phyloP scores from a whole-genome alignment of 306 rosid genomes.

The Corylus americana region DNA sequence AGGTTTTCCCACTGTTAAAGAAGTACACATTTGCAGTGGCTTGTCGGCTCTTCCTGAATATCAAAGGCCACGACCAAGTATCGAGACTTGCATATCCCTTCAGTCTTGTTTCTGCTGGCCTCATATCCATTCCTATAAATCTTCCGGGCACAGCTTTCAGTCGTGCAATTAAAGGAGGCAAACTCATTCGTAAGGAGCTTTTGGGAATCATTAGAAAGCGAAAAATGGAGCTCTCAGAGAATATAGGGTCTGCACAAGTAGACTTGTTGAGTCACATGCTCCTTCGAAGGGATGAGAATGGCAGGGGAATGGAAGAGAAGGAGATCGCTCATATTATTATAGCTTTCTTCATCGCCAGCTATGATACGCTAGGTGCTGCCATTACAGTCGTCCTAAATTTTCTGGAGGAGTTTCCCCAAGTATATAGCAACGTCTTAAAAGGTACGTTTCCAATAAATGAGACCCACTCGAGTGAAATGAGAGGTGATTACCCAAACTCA shows the following conservation, averaged over 20 bases:
- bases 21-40: conserved; percentile 11
- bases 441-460: not conserved
- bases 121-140: no score
- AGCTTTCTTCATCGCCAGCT: conserved; percentile 18
- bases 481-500: no score
- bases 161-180: not conserved
- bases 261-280: no score
- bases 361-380: conserved; percentile 3
- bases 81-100: no score
- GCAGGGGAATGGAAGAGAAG: conserved; percentile 1
- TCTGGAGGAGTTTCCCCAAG: conserved; percentile 19
- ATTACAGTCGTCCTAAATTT: conserved; percentile 7
- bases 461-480: no score
- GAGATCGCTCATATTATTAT: conserved; percentile 19
- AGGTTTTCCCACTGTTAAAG: not conserved
- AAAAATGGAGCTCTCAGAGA: no score
- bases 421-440: conserved; percentile 13
- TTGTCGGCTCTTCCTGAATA: not conserved
- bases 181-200: conserved; percentile 7
- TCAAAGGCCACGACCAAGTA: no score
- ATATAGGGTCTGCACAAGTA: no score
- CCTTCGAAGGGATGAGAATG: not conserved
- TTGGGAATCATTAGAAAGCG: not conserved
- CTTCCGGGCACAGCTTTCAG: not conserved
- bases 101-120: no score